Base-by-base conservation (phyloP, 106 monocot species). In the Allium sativum region DNA sequence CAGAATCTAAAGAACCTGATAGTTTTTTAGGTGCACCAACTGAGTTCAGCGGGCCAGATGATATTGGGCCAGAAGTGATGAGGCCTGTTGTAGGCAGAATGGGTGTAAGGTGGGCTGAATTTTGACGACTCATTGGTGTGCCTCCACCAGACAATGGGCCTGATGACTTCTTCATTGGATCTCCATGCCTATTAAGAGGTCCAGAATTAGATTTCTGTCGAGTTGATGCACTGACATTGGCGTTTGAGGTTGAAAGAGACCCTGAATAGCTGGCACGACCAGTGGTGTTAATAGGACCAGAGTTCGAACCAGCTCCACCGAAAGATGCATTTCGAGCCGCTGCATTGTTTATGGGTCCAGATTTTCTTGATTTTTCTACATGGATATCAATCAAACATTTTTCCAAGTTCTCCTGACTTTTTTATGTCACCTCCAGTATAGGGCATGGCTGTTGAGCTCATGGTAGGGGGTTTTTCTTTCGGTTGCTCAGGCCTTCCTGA, bases 341-440 rank as follows among this genome's bases (percentile, higher is more conserved):
- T 48, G 76, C 67, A 58, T 66, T 64, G 12, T 31, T 48, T 1
- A 78, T 67, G n/a, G 70, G 86, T 47, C 92, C 92, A 53, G 90
- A 90, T 64, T 87, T 82, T 44, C 85, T 79, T 53, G 88, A 81
- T 48, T 77, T 79, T 13, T 85, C 90, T 17, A 73, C 74, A 40
- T 79, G 90, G 56, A 85, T 71, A 42, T 90, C 90, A 65, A 42
- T 90, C 90, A 65, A 90, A 90, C 90, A 90, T 90, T 65, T 90
- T 90, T 22, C 90, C 89, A 3, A 84, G 84, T 53, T 84, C 84
- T 44, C 84, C 84, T 40, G 84, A 84, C 56, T 80, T 84, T 65
- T 84, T 84, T 21, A 84, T 74, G 58, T 84, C 84, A 47, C 84
- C 84, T n/a, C 84, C 84, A 12, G 84, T 79, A 71, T 89, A 89